Conservation (phyloP, 148 eudicot genomes). For the Nepenthes gracilis region DNA sequence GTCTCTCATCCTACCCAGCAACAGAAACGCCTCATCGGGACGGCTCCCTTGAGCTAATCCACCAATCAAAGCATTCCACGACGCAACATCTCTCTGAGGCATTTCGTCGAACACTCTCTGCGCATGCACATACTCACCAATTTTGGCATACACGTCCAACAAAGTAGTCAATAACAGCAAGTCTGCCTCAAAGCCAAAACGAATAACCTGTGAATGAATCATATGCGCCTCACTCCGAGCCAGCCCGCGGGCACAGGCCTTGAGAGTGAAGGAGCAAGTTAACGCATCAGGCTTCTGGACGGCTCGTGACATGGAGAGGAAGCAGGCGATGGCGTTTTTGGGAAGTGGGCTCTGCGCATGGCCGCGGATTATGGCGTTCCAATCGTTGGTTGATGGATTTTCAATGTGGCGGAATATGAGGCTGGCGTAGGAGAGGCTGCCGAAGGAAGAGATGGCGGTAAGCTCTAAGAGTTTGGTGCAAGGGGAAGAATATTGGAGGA, state of each 20-base stretch:
- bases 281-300: conserved; percentile 55
- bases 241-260: conserved; percentile 67
- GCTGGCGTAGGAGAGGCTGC: conserved; percentile 42
- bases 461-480: conserved; percentile 52
- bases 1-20: conserved; percentile 27
- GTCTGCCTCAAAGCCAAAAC: conserved; percentile 40
- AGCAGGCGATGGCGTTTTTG: conserved; percentile 25
- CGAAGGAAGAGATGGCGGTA: conserved; percentile 37
- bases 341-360: conserved; percentile 40
- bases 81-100: conserved; percentile 43
- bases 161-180: conserved; percentile 52
- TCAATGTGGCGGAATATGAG: conserved; percentile 29
- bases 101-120: conserved; percentile 62
- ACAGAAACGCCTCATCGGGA: conserved; percentile 40
- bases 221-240: conserved; percentile 29
- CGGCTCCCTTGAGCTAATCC: conserved; percentile 68
- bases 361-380: conserved; percentile 72
- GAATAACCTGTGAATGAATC: conserved; percentile 43
- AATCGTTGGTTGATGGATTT: conserved; percentile 49
- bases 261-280: conserved; percentile 71
- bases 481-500: conserved; percentile 25
- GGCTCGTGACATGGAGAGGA: conserved; percentile 30
- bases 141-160: conserved; percentile 55
- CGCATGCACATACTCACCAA: conserved; percentile 46
- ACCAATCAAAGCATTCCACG: conserved; percentile 70